Base-by-base conservation (phyloP, 2,329 filamentous ascomycete genomes). In the Sporothrix brasiliensis region DNA sequence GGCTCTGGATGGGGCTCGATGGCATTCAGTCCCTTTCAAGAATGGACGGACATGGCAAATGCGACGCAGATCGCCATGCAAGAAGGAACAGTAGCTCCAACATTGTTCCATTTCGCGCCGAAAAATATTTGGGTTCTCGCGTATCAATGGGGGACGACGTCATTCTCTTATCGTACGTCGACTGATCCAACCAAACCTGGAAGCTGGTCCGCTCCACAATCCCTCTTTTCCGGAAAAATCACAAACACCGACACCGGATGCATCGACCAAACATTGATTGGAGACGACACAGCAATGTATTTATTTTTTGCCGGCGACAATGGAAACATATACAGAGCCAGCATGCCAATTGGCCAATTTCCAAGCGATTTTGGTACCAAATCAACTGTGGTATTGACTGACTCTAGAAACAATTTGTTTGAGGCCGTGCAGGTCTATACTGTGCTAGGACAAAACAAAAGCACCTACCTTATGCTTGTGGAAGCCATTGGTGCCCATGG, bases 271-370 rank as follows among this genome's bases (percentile, higher is more conserved):
- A 86, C 87, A 0, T 73, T 90, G 70, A 90, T 91, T 73, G 87
- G 86, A 53, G 89, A 91, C 77, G 84, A 85, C 78, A 71, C 56
- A 11, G 53, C 53, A 4, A 89, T 90, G 86, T 90, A 90, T 74
- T 80, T 91, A 4, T 91, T 91, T 84, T 91, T 90, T 74, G 82
- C 83, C 0, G 89, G 87, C 9, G 89, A 91, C 78, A 89, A 91
- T 73, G 89, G 89, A 77, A 85, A 84, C 60, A 88, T 91, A 76
- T 91, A 91, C 79, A 83, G 88, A 0, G 77, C 87, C 68, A 85
- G 83, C 76, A 90, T 90, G 86, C 82, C 88, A 50, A 85, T 89
- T 30, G 83, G 78, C 61, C 84, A 86, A 72, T 91, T 91, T 81
- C 89, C 89, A 0, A 83, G 84, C 50, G 83, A 77, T 77, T 90